Base-by-base conservation (phyloP, 2,329 filamentous ascomycete species). In the Parastagonospora nodorum region DNA sequence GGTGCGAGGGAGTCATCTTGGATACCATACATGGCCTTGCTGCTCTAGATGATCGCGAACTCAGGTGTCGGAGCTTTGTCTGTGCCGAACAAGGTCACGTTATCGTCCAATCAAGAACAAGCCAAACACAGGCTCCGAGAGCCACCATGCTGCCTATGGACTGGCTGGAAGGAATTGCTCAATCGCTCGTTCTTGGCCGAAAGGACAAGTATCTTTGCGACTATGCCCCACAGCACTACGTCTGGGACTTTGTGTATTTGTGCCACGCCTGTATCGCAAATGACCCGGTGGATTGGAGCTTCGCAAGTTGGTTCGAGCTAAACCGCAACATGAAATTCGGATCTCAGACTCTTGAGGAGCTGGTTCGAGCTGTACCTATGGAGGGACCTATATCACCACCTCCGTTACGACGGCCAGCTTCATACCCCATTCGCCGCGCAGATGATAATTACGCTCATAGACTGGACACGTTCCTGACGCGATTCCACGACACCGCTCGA, bases 161-260 rank as follows among this genome's bases (percentile, higher is more conserved):
- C 28, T 57, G 59, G 48, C 39, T 69, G 7, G 55, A 61, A 41
- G 47, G 55, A 1, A 53, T 71, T 11, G 58, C 63, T 6, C 60
- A 63, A 12, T 68, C 63, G 0, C 58, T 71, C 5, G 60, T 64
- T 6, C 56, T 71, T 19, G 63, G 67, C 36, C 62, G 67, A 7
- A 56, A 64, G 38, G 67, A 71, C 57, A 71, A 70, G 16, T 70
- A 69, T 31, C 54, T 70, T 8, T 60, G 64, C 35, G 66, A 60
- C 28, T 52, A 55, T 19, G 63, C 67, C 9, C 67, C 62, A 3
- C 32, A 45, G 1, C 48, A 64, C 5, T 71, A 68, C 31, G 40
- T 66, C 15, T 57, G 50, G 16, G 63, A 68, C 32, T 69, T 71
- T 36, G 40, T 69, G 4, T 55, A 51, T n/a, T 47, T 67, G 12